Base-by-base conservation (phyloP, 805 yeast species). In the Hanseniaspora osmophila region DNA sequence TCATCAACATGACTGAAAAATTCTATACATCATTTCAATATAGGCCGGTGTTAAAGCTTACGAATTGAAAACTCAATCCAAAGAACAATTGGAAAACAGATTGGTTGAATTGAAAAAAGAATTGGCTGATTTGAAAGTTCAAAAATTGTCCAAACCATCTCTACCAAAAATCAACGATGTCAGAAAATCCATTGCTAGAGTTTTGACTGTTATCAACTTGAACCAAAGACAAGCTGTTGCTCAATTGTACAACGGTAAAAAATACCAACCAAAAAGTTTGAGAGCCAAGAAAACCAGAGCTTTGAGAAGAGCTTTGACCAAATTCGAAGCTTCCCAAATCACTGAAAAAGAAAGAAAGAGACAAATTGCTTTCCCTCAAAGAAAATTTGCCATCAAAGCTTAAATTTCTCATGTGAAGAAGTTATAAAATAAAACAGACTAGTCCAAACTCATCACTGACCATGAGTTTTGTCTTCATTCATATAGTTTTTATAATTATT, bases 231-330 rank as follows among this genome's bases (percentile, higher is more conserved):
- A 82, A 59, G 79, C 81, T 62, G 95, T 86, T 68, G 85, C 85
- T 74, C 92, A 82, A 67, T 82, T 84, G 78, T 88, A 88, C 90
- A 78, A 78, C 60, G 92, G 87, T 70, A 82, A 84, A 81, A 88
- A 86, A 75, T 84, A 79, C 81, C 77, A 78, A 71, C 97, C 98
- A 78, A 88, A 90, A 78, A 96, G 88, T 71, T 80, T 92, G 75
- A 90, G 97, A 78, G 95, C 87, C 63, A 92, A 92, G 90, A 85
- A 92, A 84, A 92, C 99, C 74, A 90, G 97, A 82, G 97, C 98
- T 71, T 74, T 90, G 74, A 90, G 98, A 84, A 84, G 97, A 80
- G 78, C 80, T 68, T 78, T 92, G 68, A 79, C 96, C 71, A 76
- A 82, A 67, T 70, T 71, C 71, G 96, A 92, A 77, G 80, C 84